Base-by-base conservation (phyloP, 257 asterid species). In the Solanum chmielewskii region DNA sequence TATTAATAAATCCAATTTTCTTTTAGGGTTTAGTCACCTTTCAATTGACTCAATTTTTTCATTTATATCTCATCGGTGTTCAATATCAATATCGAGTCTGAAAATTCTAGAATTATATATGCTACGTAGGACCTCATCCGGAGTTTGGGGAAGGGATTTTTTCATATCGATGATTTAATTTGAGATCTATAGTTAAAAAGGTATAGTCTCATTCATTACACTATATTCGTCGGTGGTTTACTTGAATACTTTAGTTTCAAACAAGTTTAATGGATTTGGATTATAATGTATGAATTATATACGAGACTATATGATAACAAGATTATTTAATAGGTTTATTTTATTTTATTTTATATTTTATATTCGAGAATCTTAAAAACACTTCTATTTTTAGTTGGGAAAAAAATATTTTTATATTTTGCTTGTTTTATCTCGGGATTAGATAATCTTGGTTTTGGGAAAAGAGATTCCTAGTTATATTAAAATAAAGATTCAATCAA, bases 21-120 rank as follows among this genome's bases (percentile, higher is more conserved):
- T 18, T 29, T 68, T 80, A 68, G 68, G 88, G 88, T 80, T 88
- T 86, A 59, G 84, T 81, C 85, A 37, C 69, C 59, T 69, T 85
- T 86, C 47, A 41, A 14, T 33, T 18, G 77, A 56, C 11, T 7
- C 7, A 16, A 52, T 52, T 52, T 56, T 56, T 56, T 9, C 20
- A 56, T 56, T 56, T 56, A 56, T 56, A 18, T 56, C 11, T 56
- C 11, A 41, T 9, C 11, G 10, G 1, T 7, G n/a, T 18, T 2
- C 2, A 7, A 56, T 56, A 18, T 56, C 21, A 18, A 0, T 18
- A 56, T 56, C 20, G 4, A 56, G 25, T 9, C 1, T 20, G 11
- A 56, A 8, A 18, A 56, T 56, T 56, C 7, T 56, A 18, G 11
- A 56, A 2, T 20, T 56, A 7, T 33, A 4, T 33, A 33, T 18